A percentile compares a stretch with the other conserved stretches of the same genome.
Conservation (phyloP, 2,329 filamentous ascomycete species). For the Cercospora sp. region DNA sequence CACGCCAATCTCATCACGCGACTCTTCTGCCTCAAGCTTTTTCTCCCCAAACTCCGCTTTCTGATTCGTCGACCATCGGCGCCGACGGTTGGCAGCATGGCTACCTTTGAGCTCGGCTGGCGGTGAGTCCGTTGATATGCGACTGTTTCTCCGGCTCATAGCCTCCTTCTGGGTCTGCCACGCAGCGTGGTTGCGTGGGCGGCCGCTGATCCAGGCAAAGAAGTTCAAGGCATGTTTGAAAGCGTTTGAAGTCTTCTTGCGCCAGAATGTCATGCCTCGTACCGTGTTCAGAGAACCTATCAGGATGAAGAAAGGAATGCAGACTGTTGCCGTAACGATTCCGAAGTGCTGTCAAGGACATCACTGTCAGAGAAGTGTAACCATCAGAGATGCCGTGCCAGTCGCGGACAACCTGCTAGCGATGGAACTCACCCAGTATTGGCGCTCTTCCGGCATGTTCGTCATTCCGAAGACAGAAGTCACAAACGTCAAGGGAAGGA, state of each 20-base stretch:
- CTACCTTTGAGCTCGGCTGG: neutral
- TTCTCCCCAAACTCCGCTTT: slow-evolving; percentile 5
- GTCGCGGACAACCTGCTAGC: too few relatives aligned
- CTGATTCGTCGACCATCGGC: slow-evolving; percentile 9
- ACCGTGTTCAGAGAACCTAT: slow-evolving; percentile 49
- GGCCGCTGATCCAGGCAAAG: neutral
- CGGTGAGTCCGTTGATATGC: neutral
- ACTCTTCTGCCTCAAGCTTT: slow-evolving; percentile 3
- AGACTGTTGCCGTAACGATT: slow-evolving; percentile 45
- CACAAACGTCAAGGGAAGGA: slow-evolving; percentile 63
- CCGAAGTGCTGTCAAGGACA: slow-evolving; percentile 38
- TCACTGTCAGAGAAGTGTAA: too few relatives aligned
- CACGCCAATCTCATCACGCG: neutral
- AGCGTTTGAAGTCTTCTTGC: slow-evolving; percentile 19
- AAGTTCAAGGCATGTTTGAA: neutral
- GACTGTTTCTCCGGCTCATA: neutral
- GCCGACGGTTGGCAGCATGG: neutral
- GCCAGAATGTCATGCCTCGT: slow-evolving; percentile 44
- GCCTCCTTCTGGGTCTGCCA: neutral
- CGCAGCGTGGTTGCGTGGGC: neutral
- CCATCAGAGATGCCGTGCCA: too few relatives aligned
- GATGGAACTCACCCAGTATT: slow-evolving; percentile 32
- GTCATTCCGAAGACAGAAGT: slow-evolving; percentile 58
- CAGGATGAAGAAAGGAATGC: slow-evolving; percentile 50
- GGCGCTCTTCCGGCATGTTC: slow-evolving; percentile 44